Percentiles rank a stretch among this genome's conserved stretches.
phyloP scores from a whole-genome alignment of 1,284 basidiomycete genomes.

The Exobasidium rhododendri region DNA sequence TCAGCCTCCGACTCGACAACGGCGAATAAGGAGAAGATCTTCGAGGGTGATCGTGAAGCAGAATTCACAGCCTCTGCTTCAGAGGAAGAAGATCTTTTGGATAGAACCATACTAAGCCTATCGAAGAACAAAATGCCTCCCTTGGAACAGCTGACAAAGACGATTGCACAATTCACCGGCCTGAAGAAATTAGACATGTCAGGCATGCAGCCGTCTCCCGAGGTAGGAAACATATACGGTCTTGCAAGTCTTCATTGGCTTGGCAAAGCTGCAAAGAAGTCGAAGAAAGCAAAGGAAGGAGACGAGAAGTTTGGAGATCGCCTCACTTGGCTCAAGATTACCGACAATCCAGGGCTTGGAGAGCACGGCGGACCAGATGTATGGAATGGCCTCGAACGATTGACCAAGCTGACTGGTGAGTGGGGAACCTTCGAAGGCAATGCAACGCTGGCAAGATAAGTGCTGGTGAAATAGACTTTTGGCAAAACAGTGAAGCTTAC shows the following conservation, averaged over 20 bases:
- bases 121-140: conserved; percentile 39
- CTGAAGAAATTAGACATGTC: conserved; percentile 44
- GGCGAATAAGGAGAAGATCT: no score
- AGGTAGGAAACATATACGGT: conserved; percentile 22
- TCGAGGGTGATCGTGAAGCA: background rate
- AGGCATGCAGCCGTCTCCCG: conserved; percentile 32
- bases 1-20: no score
- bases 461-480: no score
- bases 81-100: conserved; percentile 16
- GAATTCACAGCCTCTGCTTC: background rate
- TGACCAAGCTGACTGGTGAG: conserved; percentile 9
- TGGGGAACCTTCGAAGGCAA: background rate
- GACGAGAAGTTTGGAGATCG: conserved; percentile 14
- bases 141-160: conserved; percentile 26
- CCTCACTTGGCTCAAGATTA: conserved; percentile 27
- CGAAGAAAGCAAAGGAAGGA: background rate
- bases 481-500: no score
- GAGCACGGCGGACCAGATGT: conserved; percentile 9
- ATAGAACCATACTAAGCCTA: conserved; percentile 30
- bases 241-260: conserved; percentile 34
- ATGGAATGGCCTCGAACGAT: conserved; percentile 12
- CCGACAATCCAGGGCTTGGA: conserved; percentile 21
- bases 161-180: conserved; percentile 37
- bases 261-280: conserved; percentile 9
- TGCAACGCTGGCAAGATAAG: background rate